Evolutionary conservation across 305 asterid genomes (phyloP), one percentile per base, ranked within the genome.

Genomic region (Salvia sclarea): DNA sequence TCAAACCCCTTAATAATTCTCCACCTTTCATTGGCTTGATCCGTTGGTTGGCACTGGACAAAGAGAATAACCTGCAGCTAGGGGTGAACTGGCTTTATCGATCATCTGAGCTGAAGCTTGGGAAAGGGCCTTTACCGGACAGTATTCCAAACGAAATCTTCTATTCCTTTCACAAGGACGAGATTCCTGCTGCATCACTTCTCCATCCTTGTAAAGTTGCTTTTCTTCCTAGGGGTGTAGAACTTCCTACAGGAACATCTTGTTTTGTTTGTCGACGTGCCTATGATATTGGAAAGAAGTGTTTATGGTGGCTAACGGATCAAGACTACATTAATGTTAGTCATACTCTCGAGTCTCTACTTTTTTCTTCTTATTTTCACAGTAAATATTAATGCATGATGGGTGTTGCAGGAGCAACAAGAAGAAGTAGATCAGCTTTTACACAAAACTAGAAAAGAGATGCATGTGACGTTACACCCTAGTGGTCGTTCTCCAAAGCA

Each of bases 181-280:
- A 89, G 76, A 81, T 78, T 76, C 89, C 94, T 59, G 95, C 96
- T 68, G 95, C 96, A 21, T 88, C 99, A 17, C 85, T 91, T 49
- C 91, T 91, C 33, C 99, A 95, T 83, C 99, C 96, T 25, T 91
- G 99, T 81, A 91, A 86, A 85, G 98, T 95, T 78, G 96, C 99
- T 67, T 95, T 95, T 82, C 99, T 95, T 74, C 91, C 95, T 60
- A 82, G 79, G 81, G 95, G 97, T 61, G 88, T 74, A 64, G 95
- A 84, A 79, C 97, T 92, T 80, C 95, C 95, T 31, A 55, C 82
- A 16, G 89, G 95, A 78, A 77, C 78, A 80, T 85, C 96, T 48
- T 88, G 96, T 44, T 92, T 85, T 81, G 83, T 95, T 68, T 95
- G 99, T 68, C 86, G 94, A 48, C 95, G 94, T 33, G 91, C 78